These are phyloP conservation scores for Cercospora brassicicola DNA, from an alignment of 2,329 filamentous ascomycete genomes.

Conservation along the genomic window DNA sequence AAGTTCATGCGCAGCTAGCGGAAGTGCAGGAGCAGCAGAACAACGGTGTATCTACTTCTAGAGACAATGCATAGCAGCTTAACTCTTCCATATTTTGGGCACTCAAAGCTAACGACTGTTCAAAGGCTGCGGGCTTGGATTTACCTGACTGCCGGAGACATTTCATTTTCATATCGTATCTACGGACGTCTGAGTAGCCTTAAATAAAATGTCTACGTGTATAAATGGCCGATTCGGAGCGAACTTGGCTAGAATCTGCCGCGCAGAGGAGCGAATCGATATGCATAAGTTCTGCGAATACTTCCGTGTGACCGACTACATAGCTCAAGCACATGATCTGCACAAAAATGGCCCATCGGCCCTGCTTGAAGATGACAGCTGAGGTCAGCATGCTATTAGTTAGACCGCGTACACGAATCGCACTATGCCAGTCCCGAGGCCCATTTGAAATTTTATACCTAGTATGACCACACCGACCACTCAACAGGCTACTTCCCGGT, in stretches of 20 bases:
- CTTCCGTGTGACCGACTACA: neutral
- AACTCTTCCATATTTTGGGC: neutral
- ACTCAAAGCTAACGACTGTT: neutral
- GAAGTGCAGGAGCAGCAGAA: neutral
- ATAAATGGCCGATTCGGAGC: neutral
- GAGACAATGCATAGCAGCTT: neutral
- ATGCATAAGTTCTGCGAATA: neutral
- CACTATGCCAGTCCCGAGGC: neutral
- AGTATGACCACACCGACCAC: neutral
- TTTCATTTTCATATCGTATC: neutral
- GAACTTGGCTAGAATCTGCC: neutral
- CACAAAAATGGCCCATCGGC: neutral
- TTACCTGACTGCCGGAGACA: neutral
- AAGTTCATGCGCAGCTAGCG: neutral
- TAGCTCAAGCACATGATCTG: neutral
- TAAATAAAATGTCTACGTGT: neutral
- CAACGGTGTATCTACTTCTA: neutral
- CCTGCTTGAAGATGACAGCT: neutral
- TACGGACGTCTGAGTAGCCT: neutral
- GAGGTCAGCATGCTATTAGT: neutral
- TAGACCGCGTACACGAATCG: neutral
- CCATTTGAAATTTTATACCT: neutral
- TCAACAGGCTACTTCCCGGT: neutral
- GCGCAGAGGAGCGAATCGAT: neutral
- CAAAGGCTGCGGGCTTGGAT: neutral